These are phyloP conservation scores for Aspergillus haitiensis DNA, from an alignment of 495 filamentous ascomycete genomes.

Conservation along the genomic window DNA sequence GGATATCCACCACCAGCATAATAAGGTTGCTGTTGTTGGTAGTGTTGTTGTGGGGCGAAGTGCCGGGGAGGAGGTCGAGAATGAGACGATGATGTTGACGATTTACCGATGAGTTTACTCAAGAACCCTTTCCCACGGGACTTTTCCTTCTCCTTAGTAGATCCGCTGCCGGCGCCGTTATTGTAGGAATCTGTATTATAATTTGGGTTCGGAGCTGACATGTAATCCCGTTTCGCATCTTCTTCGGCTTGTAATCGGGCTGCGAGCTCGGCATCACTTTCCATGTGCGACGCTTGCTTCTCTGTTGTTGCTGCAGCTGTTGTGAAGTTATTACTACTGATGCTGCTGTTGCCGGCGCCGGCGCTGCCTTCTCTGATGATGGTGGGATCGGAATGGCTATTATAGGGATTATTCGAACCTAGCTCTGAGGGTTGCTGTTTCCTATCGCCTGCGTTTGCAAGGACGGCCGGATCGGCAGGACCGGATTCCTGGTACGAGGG, in stretches of 20 bases:
- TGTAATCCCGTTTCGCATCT: conserved; percentile 56
- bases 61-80: conserved; percentile 18
- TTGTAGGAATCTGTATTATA: no score
- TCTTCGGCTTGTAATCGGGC: conserved; percentile 81
- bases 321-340: conserved; percentile 28
- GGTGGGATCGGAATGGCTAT: conserved; percentile 7
- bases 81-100: conserved; percentile 14
- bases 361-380: neutral
- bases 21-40: conserved; percentile 34
- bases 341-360: conserved; percentile 9
- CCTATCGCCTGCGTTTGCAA: conserved; percentile 48
- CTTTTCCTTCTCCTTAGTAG: conserved; percentile 8
- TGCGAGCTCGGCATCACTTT: conserved; percentile 73
- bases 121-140: conserved; percentile 33
- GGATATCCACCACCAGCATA: conserved; percentile 28
- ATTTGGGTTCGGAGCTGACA: conserved; percentile 38
- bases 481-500: conserved; percentile 61
- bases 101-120: conserved; percentile 52
- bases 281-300: conserved; percentile 19
- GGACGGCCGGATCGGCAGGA: conserved; percentile 32
- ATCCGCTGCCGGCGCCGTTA: conserved; percentile 30
- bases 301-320: conserved; percentile 32
- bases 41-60: conserved; percentile 37
- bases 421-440: conserved; percentile 45
- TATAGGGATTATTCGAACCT: conserved; percentile 62